Conservation (phyloP, 208 protist species). For the Leishmania gerbilli region DNA sequence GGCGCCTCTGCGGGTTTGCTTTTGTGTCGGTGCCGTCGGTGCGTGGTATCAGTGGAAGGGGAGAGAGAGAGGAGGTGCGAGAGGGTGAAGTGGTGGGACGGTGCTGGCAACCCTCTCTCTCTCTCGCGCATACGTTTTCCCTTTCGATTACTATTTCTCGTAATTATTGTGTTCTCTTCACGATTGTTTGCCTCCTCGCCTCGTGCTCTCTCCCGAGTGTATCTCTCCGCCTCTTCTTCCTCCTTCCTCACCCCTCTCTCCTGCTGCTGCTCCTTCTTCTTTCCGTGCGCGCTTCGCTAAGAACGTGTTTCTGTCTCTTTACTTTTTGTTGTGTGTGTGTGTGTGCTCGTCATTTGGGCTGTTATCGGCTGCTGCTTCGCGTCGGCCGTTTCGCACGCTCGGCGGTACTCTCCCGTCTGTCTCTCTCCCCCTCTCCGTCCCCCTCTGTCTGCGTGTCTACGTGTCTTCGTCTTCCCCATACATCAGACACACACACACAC, state of each 20-base stretch:
- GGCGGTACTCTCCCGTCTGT: not conserved
- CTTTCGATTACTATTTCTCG: not conserved
- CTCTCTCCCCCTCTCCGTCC: not conserved
- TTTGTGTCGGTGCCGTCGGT: too few species aligned
- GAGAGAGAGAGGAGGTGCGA: too few species aligned
- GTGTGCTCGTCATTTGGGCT: not conserved
- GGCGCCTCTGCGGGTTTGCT: not conserved
- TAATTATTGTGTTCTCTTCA: conserved; percentile 13
- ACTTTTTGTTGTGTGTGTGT: not conserved
- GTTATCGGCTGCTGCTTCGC: not conserved
- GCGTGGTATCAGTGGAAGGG: too few species aligned
- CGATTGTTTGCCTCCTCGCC: not conserved
- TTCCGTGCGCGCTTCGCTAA: not conserved
- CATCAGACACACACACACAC: too few species aligned
- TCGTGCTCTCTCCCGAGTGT: not conserved
- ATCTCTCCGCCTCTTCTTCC: not conserved
- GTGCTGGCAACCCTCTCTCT: not conserved
- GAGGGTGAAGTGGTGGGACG: too few species aligned
- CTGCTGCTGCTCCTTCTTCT: not conserved
- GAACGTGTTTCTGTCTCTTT: conserved; percentile 4
- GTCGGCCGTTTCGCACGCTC: not conserved
- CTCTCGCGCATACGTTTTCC: not conserved
- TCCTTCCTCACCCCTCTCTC: not conserved
- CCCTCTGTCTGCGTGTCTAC: not conserved
- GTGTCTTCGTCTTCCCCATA: too few species aligned